Percentiles rank a stretch among this genome's conserved stretches.
Evolutionary conservation across 2,329 filamentous ascomycete species (phyloP).

Genomic region (Scolecobasidium constrictum): DNA sequence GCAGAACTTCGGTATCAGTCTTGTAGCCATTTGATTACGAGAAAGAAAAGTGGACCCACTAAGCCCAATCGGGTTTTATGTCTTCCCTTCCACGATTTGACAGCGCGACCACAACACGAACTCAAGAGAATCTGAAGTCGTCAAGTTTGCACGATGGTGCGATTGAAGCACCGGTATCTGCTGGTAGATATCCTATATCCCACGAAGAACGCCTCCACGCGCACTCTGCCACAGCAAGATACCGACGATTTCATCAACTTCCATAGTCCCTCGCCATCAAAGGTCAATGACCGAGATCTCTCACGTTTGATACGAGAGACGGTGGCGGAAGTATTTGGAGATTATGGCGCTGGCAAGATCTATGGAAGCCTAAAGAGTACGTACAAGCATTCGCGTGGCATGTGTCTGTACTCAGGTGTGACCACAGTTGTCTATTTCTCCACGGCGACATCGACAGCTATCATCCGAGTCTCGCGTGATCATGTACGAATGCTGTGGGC

Average conservation of each 20-base stretch:
- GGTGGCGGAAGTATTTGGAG: conserved; percentile 44
- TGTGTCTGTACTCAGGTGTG: conserved; percentile 1
- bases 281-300: conserved; percentile 55
- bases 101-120: no score
- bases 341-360: conserved; percentile 72
- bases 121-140: no score
- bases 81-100: no score
- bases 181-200: conserved; percentile 92
- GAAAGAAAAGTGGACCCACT: no score
- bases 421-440: conserved; percentile 80
- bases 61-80: no score
- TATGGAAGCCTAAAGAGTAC: conserved; percentile 58
- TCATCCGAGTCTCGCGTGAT: conserved; percentile 70
- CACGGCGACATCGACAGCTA: conserved; percentile 84
- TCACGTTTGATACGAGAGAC: conserved; percentile 48
- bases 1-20: no score
- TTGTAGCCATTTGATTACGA: no score
- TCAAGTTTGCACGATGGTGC: conserved; percentile 82
- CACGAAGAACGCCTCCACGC: conserved; percentile 38
- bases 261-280: conserved; percentile 66
- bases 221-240: conserved; percentile 20
- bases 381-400: conserved; percentile 11
- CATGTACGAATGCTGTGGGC: conserved; percentile 87
- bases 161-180: conserved; percentile 90
- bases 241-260: conserved; percentile 57